These are phyloP conservation scores for Tremella fuciformis DNA, from an alignment of 768 basidiomycete species.

Conservation along the genomic window DNA sequence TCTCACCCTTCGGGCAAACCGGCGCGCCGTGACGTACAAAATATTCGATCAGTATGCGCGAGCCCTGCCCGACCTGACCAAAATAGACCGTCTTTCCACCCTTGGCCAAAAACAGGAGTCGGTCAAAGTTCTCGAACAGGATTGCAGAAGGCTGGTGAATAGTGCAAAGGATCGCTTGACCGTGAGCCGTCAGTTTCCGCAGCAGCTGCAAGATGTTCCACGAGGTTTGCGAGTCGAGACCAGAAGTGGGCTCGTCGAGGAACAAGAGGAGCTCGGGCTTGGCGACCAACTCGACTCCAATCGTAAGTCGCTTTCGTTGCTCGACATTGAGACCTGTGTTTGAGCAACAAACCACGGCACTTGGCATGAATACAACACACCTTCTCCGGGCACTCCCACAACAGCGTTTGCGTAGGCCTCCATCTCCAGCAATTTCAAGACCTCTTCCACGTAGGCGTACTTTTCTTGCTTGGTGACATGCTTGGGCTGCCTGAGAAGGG, in stretches of 20 bases:
- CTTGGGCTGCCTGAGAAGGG: constrained; percentile 70
- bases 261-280: constrained; percentile 80
- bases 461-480: constrained; percentile 67
- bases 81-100: constrained; percentile 77
- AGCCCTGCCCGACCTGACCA: constrained; percentile 59
- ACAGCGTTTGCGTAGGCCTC: constrained; percentile 80
- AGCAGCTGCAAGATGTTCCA: constrained; percentile 60
- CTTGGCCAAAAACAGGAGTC: constrained; percentile 69
- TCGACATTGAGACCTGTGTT: constrained; percentile 57
- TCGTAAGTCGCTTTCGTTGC: constrained; percentile 75
- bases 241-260: constrained; percentile 84
- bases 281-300: constrained; percentile 81
- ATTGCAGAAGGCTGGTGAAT: constrained; percentile 84
- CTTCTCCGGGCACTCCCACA: constrained; percentile 61
- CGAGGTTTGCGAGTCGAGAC: constrained; percentile 57
- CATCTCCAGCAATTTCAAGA: constrained; percentile 78
- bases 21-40: constrained; percentile 69
- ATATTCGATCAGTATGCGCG: constrained; percentile 67
- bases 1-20: constrained; percentile 62
- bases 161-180: constrained; percentile 89
- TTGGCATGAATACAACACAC: too few species aligned
- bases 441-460: constrained; percentile 66
- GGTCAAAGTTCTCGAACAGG: constrained; percentile 77
- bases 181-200: constrained; percentile 69
- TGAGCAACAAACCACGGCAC: too few species aligned